Evolutionary conservation across 2,329 filamentous ascomycete species (phyloP).

Genomic region (Stagonosporopsis chrysanthemi): DNA sequence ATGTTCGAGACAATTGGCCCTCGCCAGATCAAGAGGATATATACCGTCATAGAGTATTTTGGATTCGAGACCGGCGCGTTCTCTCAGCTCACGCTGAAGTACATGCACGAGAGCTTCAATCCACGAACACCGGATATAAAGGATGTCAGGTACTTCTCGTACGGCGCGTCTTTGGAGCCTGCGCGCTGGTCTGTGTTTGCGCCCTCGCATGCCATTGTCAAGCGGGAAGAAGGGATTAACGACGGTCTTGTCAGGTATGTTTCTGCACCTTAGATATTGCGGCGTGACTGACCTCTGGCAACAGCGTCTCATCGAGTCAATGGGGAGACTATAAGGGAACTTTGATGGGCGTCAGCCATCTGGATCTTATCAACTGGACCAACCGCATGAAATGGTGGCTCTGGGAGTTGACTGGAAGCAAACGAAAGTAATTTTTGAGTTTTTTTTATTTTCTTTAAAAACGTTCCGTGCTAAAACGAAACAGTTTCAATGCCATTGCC

Average conservation of each 20-base stretch:
- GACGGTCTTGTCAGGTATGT: conserved; percentile 66
- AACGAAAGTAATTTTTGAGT: conserved; percentile 55
- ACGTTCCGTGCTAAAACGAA: conserved; percentile 19
- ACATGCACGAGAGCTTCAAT: conserved; percentile 67
- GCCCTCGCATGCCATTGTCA: conserved; percentile 63
- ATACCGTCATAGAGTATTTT: conserved; percentile 62
- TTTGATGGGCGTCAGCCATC: conserved; percentile 67
- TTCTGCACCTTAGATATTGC: too few species aligned
- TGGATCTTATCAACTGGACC: conserved; percentile 73
- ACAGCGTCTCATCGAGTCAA: conserved; percentile 62
- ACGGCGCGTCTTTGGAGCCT: conserved; percentile 66
- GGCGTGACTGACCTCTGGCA: background rate
- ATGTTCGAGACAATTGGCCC: conserved; percentile 65
- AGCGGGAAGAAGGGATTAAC: conserved; percentile 64
- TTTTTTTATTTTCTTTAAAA: too few species aligned
- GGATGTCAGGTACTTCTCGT: conserved; percentile 67
- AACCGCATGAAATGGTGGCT: conserved; percentile 67
- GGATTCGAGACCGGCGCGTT: conserved; percentile 67
- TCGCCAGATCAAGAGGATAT: conserved; percentile 63
- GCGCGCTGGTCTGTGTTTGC: conserved; percentile 65
- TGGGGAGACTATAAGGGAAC: conserved; percentile 72
- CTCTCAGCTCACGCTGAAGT: conserved; percentile 65
- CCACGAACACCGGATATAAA: conserved; percentile 63
- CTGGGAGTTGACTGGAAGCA: conserved; percentile 63
- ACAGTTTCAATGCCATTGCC: conserved; percentile 69